Base-by-base conservation (phyloP, 1,284 basidiomycete species). In the Boletus sp. region DNA sequence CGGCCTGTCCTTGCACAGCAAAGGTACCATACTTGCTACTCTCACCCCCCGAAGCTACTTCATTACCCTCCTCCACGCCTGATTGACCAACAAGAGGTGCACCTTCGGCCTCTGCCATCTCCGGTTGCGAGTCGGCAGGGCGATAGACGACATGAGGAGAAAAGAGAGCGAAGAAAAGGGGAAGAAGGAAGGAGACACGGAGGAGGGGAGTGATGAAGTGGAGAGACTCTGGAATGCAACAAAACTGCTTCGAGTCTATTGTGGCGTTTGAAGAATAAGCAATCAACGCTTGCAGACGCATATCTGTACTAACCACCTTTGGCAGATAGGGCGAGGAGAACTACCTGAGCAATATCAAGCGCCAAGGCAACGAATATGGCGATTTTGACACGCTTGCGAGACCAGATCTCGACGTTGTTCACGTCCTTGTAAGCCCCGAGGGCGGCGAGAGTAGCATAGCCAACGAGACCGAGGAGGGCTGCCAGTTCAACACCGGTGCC, bases 371-470 rank as follows among this genome's bases (percentile, higher is more conserved):
- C 52, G 20, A 73, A 64, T 25, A 86, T 66, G 47, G 75, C 75
- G 14, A 69, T 44, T 62, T 76, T 86, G 53, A 88, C 64, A 32
- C 81, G 75, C 52, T 65, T 77, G 55, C 80, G 62, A 26, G 73
- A 75, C 88, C 88, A 91, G 25, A 89, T 78, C 35, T 80, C 71
- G 32, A 83, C 74, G 29, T 84, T 84, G 25, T 78, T 74, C 43
- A 86, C 69, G 50, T 89, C 85, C 66, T 89, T 88, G 78, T 81
- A 89, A 6, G 84, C 75, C 10, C 84, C 84, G 22, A 89, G 68
- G 14, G 81, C 78, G 13, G 84, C 85, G 44, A 90, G 67, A 29
- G 82, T 80, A 32, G 80, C 72, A 55, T 84, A 88, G 6, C 80
- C 82, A 27, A 78, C 60, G 40, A 91, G 72, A 52, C 88, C 84